Conservation (phyloP, 352 stramenopile species). For the Phytopythium chamaehyphon region DNA sequence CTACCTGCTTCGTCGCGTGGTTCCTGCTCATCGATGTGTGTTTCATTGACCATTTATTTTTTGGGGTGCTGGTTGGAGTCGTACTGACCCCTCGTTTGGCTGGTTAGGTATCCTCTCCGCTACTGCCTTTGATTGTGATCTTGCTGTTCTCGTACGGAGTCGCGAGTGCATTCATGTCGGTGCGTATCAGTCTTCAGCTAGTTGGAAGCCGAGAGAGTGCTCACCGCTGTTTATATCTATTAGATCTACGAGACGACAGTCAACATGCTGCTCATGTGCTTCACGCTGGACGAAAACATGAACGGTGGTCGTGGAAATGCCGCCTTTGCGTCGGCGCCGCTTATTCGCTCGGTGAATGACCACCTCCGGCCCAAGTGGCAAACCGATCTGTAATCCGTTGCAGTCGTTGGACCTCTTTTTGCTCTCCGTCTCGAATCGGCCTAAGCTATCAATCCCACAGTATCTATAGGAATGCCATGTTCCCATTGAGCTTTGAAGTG, state of each 20-base stretch:
- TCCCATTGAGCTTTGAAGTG: no score
- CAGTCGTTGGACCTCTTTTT: neutral
- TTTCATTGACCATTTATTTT: neutral
- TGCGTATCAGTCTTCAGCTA: slow-evolving; percentile 13
- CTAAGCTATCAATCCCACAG: no score
- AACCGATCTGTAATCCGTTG: slow-evolving; percentile 47
- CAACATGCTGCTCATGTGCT: slow-evolving; percentile 84
- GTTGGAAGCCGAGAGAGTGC: neutral
- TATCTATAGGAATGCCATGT: no score
- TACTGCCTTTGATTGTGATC: slow-evolving; percentile 63
- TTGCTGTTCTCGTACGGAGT: slow-evolving; percentile 72
- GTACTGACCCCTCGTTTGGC: neutral
- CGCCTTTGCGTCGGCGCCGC: slow-evolving; percentile 46
- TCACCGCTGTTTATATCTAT: neutral
- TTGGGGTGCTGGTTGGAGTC: neutral
- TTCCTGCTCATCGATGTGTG: slow-evolving; percentile 66
- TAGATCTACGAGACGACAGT: slow-evolving; percentile 86
- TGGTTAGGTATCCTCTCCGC: slow-evolving; percentile 41
- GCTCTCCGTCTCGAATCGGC: no score
- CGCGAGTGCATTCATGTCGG: slow-evolving; percentile 80
- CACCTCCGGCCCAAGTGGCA: slow-evolving; percentile 84
- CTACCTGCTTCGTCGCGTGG: slow-evolving; percentile 61
- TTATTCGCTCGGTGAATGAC: slow-evolving; percentile 77
- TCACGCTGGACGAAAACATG: slow-evolving; percentile 81
- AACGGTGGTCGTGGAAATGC: slow-evolving; percentile 73